These are phyloP conservation scores for Cicer pinnatifidum DNA, from an alignment of 306 rosid species.

Conservation along the genomic window DNA sequence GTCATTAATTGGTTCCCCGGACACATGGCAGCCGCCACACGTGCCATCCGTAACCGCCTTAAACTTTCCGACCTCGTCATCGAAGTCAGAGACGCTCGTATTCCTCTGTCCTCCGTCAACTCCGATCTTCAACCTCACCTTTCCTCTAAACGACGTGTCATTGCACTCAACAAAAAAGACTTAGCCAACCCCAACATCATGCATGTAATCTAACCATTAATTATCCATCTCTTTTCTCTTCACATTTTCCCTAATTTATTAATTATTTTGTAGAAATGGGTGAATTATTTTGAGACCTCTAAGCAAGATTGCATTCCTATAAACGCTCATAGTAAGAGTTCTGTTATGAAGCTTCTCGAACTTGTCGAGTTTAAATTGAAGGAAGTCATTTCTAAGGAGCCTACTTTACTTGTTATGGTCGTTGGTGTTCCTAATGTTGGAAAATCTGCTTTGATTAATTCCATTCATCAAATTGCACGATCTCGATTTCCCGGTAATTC, in stretches of 20 bases:
- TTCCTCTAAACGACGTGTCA: constrained; percentile 68
- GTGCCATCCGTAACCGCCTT: constrained; percentile 78
- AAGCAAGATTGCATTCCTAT: constrained; percentile 73
- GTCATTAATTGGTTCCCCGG: constrained; percentile 90
- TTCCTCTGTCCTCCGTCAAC: constrained; percentile 81
- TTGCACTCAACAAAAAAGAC: constrained; percentile 86
- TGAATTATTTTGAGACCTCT: constrained; percentile 59
- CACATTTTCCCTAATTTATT: neutral
- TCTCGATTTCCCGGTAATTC: constrained; percentile 72
- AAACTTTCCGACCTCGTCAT: constrained; percentile 80
- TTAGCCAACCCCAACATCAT: constrained; percentile 88
- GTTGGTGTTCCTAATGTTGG: constrained; percentile 96
- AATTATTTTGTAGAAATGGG: constrained; percentile 70
- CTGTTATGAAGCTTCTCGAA: constrained; percentile 81
- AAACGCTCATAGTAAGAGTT: constrained; percentile 84
- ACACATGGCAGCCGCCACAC: constrained; percentile 90
- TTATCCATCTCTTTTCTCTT: neutral
- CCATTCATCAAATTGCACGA: constrained; percentile 77
- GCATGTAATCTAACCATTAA: constrained; percentile 53
- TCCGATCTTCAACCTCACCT: constrained; percentile 70
- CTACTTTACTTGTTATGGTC: constrained; percentile 93
- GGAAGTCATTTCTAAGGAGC: constrained; percentile 78
- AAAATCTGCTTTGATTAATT: constrained; percentile 83
- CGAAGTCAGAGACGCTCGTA: constrained; percentile 88
- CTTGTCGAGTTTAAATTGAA: constrained; percentile 79